A percentile compares a stretch with the other conserved stretches of the same genome.
phyloP scores from a whole-genome alignment of 192 early-diverging fungal species.

The Backusella circina region DNA sequence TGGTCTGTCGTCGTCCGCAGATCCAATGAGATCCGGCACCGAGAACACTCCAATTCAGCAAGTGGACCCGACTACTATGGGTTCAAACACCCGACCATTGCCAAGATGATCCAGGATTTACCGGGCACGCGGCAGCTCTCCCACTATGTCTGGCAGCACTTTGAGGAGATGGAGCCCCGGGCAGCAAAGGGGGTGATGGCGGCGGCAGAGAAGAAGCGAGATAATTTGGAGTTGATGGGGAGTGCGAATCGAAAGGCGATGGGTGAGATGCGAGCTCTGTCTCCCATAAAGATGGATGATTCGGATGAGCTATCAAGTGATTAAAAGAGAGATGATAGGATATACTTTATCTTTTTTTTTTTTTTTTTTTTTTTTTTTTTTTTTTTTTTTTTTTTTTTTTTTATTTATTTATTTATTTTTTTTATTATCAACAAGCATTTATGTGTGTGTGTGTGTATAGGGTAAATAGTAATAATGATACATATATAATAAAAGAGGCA shows the following conservation, averaged over 20 bases:
- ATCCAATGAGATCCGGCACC: constrained; percentile 76
- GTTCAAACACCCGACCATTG: constrained; percentile 79
- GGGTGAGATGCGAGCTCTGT: background rate
- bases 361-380: background rate
- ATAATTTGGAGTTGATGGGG: constrained; percentile 27
- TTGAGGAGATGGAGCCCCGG: constrained; percentile 57
- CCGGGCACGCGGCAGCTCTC: constrained; percentile 68
- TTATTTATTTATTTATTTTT: background rate
- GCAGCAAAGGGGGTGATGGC: constrained; percentile 49
- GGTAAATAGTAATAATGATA: background rate
- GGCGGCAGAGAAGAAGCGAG: constrained; percentile 29
- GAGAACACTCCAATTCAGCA: constrained; percentile 75
- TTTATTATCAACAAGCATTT: background rate
- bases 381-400: background rate
- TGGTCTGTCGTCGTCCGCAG: constrained; percentile 78
- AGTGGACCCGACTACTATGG: constrained; percentile 91
- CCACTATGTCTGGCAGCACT: constrained; percentile 65
- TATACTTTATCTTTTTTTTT: background rate
- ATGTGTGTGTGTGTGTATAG: background rate
- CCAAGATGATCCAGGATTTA: constrained; percentile 83
- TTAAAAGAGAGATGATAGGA: background rate
- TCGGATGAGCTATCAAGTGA: background rate
- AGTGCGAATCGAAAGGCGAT: constrained; percentile 10
- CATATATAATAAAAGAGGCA: background rate
- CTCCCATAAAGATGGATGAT: background rate